These are phyloP conservation scores for Cladosporium phlei DNA, from an alignment of 2,329 filamentous ascomycete species.

Conservation along the genomic window DNA sequence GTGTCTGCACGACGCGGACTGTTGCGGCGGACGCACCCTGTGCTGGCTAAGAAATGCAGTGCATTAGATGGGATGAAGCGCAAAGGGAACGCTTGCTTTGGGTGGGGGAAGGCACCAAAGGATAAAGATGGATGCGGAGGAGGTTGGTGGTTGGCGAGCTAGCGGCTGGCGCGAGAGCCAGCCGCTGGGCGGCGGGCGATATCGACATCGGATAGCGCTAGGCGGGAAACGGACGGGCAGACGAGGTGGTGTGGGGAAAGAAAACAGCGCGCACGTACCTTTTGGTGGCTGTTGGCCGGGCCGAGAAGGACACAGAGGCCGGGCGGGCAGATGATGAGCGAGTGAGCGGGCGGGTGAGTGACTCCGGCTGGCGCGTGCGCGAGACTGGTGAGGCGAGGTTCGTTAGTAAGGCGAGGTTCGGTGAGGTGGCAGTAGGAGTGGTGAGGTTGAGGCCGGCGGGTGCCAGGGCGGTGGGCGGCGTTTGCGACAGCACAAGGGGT, in stretches of 20 bases:
- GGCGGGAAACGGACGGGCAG: conserved; percentile 13
- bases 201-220: conserved; percentile 8
- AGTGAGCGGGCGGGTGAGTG: neutral
- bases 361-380: too few relatives aligned
- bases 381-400: conserved; percentile 3
- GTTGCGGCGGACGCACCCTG: conserved; percentile 27
- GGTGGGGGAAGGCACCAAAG: conserved; percentile 26
- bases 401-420: neutral
- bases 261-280: conserved; percentile 9
- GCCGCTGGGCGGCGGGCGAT: conserved; percentile 7
- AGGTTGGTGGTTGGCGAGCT: conserved; percentile 27
- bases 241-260: conserved; percentile 11
- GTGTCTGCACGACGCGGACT: conserved; percentile 24
- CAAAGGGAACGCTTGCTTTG: conserved; percentile 22
- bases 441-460: neutral
- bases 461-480: conserved; percentile 3
- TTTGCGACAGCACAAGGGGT: conserved; percentile 1
- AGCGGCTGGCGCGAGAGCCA: conserved; percentile 15
- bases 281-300: conserved; percentile 5
- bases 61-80: conserved; percentile 30
- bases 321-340: neutral
- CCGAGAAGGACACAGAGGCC: neutral
- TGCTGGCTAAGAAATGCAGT: conserved; percentile 32
- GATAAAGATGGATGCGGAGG: conserved; percentile 18
- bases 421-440: neutral